Percentiles rank a stretch among this genome's conserved stretches.
These are phyloP conservation scores for Blakeslea trispora DNA, from an alignment of 371 early-diverging fungal species.

Conservation along the genomic window DNA sequence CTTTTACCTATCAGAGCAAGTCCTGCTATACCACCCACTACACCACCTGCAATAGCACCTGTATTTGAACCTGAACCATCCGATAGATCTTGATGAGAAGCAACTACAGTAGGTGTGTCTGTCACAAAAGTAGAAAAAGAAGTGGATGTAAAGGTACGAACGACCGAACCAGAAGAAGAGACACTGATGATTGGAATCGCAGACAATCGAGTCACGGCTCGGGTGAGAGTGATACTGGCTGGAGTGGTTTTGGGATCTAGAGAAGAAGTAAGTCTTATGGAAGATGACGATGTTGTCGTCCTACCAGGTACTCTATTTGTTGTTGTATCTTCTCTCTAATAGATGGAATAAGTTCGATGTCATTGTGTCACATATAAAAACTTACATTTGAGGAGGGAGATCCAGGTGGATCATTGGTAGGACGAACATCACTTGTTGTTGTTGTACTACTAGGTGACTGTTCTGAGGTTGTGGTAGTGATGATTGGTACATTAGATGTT, in stretches of 20 bases:
- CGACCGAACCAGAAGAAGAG: constrained; percentile 13
- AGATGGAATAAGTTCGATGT: too few species aligned
- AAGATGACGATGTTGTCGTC: neutral
- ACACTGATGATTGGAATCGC: constrained; percentile 21
- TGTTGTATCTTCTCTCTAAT: neutral
- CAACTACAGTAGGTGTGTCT: neutral
- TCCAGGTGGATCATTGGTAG: neutral
- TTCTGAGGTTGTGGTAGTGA: too few species aligned
- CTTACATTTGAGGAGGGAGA: neutral
- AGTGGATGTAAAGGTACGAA: constrained; percentile 18
- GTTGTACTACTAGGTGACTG: neutral
- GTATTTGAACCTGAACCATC: neutral
- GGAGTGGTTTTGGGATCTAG: neutral
- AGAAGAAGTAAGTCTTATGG: neutral
- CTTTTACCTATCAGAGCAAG: constrained; percentile 21
- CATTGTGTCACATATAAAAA: neutral
- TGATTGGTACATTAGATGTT: too few species aligned
- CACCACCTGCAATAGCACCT: constrained; percentile 30
- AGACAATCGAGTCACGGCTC: constrained; percentile 10
- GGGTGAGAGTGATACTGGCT: neutral
- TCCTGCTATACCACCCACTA: constrained; percentile 23
- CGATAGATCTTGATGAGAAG: neutral
- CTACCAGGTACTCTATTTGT: neutral
- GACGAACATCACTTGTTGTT: constrained; percentile 3
- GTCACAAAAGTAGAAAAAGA: constrained; percentile 20